Conservation (phyloP, 257 asterid species). For the Fraxinus americana region DNA sequence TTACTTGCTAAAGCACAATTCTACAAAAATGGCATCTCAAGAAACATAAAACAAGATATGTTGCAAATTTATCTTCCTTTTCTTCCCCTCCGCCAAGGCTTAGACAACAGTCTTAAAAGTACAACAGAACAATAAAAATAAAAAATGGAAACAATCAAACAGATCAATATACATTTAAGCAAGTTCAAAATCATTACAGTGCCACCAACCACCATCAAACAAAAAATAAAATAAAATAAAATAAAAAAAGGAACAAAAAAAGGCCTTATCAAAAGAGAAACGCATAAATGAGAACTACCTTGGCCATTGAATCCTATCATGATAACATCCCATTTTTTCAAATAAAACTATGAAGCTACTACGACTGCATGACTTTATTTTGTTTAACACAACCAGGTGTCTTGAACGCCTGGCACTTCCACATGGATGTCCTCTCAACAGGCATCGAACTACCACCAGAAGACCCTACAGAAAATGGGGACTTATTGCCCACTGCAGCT, state of each 20-base stretch:
- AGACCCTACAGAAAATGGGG: constrained; percentile 31
- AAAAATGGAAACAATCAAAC: no score
- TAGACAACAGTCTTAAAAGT: constrained; percentile 4
- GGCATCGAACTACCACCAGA: constrained; percentile 27
- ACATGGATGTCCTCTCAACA: constrained; percentile 41
- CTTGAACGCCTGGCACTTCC: constrained; percentile 55
- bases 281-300: constrained; percentile 32
- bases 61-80: neutral
- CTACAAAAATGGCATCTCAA: neutral
- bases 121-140: neutral
- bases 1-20: neutral
- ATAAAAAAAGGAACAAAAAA: neutral
- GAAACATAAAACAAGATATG: neutral
- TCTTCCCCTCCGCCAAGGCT: neutral
- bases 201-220: no score
- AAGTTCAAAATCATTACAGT: no score
- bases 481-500: constrained; percentile 26
- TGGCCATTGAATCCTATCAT: constrained; percentile 30
- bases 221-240: neutral
- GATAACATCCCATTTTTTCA: constrained; percentile 28
- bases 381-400: constrained; percentile 45
- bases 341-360: constrained; percentile 37
- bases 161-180: no score
- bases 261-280: constrained; percentile 26
- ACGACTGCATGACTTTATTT: constrained; percentile 50